phyloP scores from a whole-genome alignment of 1,284 basidiomycete genomes.

The Rhodotorula sp. region DNA sequence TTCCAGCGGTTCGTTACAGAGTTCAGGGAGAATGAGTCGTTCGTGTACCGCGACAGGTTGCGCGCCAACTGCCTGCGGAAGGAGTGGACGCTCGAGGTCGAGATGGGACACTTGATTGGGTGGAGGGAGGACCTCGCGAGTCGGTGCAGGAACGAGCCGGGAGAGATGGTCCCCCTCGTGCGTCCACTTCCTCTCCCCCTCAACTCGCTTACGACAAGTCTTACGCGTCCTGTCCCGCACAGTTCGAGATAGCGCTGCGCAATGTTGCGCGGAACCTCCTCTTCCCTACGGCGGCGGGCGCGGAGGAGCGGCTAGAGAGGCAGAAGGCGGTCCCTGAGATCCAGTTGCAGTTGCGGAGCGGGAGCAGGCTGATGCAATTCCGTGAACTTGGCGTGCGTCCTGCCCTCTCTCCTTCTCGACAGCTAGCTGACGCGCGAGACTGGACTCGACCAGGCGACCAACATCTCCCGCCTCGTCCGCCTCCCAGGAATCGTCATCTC shows the following conservation, averaged over 20 bases:
- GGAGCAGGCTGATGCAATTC: constrained; percentile 89
- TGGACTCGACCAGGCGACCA: constrained; percentile 62
- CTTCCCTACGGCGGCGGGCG: constrained; percentile 48
- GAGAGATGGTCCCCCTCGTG: constrained; percentile 85
- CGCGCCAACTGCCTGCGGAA: constrained; percentile 85
- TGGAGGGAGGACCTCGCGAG: constrained; percentile 94
- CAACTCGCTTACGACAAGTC: neutral
- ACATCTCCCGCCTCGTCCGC: constrained; percentile 92
- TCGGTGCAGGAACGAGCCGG: constrained; percentile 80
- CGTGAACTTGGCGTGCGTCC: constrained; percentile 71
- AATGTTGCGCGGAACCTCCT: constrained; percentile 76
- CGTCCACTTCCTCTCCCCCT: constrained; percentile 37
- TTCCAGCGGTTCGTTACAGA: constrained; percentile 80
- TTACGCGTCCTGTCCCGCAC: neutral
- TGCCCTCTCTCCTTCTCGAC: neutral
- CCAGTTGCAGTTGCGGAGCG: constrained; percentile 84
- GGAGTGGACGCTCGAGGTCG: constrained; percentile 87
- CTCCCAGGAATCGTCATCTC: constrained; percentile 98
- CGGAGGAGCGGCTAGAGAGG: constrained; percentile 32
- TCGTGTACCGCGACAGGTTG: constrained; percentile 70
- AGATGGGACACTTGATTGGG: constrained; percentile 81
- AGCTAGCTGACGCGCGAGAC: neutral
- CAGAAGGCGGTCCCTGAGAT: constrained; percentile 73
- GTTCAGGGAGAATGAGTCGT: constrained; percentile 52
- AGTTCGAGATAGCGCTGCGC: constrained; percentile 87